Percentiles rank a stretch among this genome's conserved stretches.
These are phyloP conservation scores for Penicillium diatomitis DNA, from an alignment of 495 filamentous ascomycete genomes.

Conservation along the genomic window DNA sequence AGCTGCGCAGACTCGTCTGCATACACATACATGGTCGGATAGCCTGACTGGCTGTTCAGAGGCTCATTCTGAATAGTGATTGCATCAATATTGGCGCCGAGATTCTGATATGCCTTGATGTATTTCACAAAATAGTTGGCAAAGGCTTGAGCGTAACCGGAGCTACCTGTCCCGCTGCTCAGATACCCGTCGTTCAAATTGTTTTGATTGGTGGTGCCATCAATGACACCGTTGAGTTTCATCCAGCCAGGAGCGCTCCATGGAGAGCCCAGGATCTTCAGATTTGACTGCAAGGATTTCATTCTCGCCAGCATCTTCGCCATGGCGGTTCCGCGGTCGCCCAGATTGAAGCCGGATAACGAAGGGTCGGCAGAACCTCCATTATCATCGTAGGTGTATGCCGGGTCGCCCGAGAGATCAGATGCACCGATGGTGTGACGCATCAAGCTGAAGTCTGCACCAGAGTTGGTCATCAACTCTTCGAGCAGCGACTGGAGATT, in stretches of 20 bases:
- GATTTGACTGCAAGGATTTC: conserved; percentile 23
- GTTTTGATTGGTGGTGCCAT: conserved; percentile 40
- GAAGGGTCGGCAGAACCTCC: conserved; percentile 29
- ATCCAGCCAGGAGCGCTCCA: conserved; percentile 52
- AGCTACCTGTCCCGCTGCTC: conserved; percentile 13
- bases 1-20: conserved; percentile 39
- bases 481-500: conserved; percentile 33
- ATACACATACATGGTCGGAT: conserved; percentile 46
- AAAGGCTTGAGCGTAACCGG: conserved; percentile 32
- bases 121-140: conserved; percentile 50
- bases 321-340: conserved; percentile 44
- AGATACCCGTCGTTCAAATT: conserved; percentile 37
- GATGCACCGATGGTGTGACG: conserved; percentile 47
- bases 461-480: conserved; percentile 36
- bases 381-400: conserved; percentile 47
- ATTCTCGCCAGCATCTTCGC: conserved; percentile 23
- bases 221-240: conserved; percentile 44
- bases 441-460: conserved; percentile 41
- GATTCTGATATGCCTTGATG: conserved; percentile 38
- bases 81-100: conserved; percentile 40
- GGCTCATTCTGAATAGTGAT: conserved; percentile 52
- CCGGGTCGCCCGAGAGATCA: conserved; percentile 38
- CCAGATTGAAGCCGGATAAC: conserved; percentile 35
- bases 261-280: conserved; percentile 42
- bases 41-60: conserved; percentile 42